These are phyloP conservation scores for Penicillium silybi DNA, from an alignment of 495 filamentous ascomycete species.

Conservation along the genomic window DNA sequence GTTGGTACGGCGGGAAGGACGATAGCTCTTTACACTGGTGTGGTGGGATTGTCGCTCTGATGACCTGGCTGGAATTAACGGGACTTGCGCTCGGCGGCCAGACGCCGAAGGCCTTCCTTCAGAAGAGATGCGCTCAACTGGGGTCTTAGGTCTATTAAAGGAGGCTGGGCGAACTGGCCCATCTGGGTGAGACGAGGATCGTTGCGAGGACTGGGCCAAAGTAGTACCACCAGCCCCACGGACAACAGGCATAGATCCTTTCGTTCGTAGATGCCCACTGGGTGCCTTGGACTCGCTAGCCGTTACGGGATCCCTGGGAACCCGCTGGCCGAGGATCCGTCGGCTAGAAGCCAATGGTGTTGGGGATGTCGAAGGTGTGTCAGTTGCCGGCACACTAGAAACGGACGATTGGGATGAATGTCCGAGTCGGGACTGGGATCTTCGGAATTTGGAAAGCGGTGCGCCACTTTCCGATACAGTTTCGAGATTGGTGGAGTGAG, in stretches of 20 bases:
- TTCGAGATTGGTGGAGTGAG: conserved; percentile 70
- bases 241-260: conserved; percentile 84
- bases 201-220: conserved; percentile 30
- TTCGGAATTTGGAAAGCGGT: conserved; percentile 54
- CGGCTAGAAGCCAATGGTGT: conserved; percentile 53
- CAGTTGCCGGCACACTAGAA: conserved; percentile 57
- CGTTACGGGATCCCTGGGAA: conserved; percentile 46
- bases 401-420: conserved; percentile 64
- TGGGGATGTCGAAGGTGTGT: conserved; percentile 48
- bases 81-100: conserved; percentile 57
- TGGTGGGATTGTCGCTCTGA: conserved; percentile 77
- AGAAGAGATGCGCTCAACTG: conserved; percentile 56
- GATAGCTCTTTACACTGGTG: conserved; percentile 63
- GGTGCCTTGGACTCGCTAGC: conserved; percentile 62
- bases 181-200: conserved; percentile 39
- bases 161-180: conserved; percentile 36
- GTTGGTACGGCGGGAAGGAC: conserved; percentile 68
- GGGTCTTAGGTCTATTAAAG: conserved; percentile 62
- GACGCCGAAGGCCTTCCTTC: conserved; percentile 46
- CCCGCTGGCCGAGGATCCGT: conserved; percentile 53
- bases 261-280: conserved; percentile 71
- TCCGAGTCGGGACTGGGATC: conserved; percentile 62
- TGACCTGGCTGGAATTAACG: conserved; percentile 78
- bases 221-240: conserved; percentile 44
- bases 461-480: conserved; percentile 90